Evolutionary conservation across 2,329 filamentous ascomycete species (phyloP), one percentile per base, ranked within the genome.

Genomic region (Neonectria sp.): DNA sequence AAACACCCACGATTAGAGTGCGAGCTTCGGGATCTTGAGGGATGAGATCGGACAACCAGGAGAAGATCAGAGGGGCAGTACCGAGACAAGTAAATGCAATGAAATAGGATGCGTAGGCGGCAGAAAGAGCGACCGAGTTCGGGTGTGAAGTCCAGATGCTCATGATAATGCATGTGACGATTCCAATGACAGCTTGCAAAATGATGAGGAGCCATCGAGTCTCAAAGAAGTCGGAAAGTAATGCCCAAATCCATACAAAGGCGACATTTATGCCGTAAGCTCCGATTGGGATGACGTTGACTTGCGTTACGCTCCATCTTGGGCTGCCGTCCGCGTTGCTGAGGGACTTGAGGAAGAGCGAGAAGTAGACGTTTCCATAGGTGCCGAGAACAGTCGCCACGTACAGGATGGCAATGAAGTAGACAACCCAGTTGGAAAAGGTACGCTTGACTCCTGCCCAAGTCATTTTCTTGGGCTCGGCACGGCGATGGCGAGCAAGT

Each of bases 171-270:
- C 81, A 82, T 2, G 83, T 82, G 2, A 86, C 76, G 4, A 88
- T 76, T 1, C 82, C 85, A 55, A 88, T 85, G 4, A 82, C 55
- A 13, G 79, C 82, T 48, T 88, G 86, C 3, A 78, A 73, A 5
- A 88, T 77, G 31, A 88, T 84, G 6, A 88, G 76, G 0, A 80
- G 82, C 86, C 86, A 88, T 40, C 86, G 77, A 0, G 85, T 86
- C 43, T 80, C 80, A 2, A 88, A 72, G 9, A 82, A 73, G 73
- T 88, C 86, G 0, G 86, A 88, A 1, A 87, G 73, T 15, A 4
- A 86, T 78, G 2, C 86, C 85, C 86, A 88, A 17, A 86, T 81
- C 86, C 86, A 88, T 1, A 88, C 86, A 33, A 84, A 84, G 5
- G 88, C 79, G 0, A 89, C 70, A 33, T 79, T 76, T 2, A 79